These are phyloP conservation scores for Polyporus arcularius DNA, from an alignment of 768 basidiomycete species.

Conservation along the genomic window DNA sequence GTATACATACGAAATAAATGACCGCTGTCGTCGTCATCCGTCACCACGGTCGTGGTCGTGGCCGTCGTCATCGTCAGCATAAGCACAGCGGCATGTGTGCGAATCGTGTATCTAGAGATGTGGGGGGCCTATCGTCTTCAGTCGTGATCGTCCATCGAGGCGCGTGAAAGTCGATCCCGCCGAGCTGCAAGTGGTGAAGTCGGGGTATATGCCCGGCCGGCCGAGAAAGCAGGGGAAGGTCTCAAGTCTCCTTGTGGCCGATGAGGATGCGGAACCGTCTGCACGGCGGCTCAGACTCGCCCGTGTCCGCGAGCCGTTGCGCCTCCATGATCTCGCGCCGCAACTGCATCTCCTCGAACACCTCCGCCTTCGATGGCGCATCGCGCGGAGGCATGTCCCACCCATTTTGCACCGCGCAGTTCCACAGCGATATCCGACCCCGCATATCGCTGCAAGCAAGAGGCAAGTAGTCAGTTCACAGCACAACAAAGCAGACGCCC, in stretches of 20 bases:
- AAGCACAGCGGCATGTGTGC: too few relatives aligned
- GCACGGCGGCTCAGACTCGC: constrained; percentile 22
- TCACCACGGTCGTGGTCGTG: too few relatives aligned
- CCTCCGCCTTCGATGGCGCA: constrained; percentile 27
- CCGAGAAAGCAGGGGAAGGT: neutral
- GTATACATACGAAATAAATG: constrained; percentile 18
- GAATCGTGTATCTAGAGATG: too few relatives aligned
- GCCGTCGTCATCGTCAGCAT: too few relatives aligned
- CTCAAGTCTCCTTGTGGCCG: constrained; percentile 24
- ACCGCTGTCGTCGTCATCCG: constrained; percentile 1
- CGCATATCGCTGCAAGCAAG: constrained; percentile 27
- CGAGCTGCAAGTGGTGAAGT: too few relatives aligned
- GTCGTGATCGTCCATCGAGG: too few relatives aligned
- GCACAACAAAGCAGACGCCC: too few relatives aligned
- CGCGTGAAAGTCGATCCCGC: too few relatives aligned
- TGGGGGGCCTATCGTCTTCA: too few relatives aligned
- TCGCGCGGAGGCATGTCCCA: constrained; percentile 29
- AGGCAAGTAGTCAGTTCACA: neutral
- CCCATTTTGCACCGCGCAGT: constrained; percentile 25
- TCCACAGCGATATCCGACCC: constrained; percentile 28
- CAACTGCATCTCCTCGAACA: constrained; percentile 27
- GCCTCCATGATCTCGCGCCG: constrained; percentile 30
- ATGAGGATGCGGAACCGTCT: constrained; percentile 27
- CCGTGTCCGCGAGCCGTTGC: constrained; percentile 20
- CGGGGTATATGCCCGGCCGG: too few relatives aligned